Base-by-base conservation (phyloP, 2,329 filamentous ascomycete species). In the Stenocarpella maydis region DNA sequence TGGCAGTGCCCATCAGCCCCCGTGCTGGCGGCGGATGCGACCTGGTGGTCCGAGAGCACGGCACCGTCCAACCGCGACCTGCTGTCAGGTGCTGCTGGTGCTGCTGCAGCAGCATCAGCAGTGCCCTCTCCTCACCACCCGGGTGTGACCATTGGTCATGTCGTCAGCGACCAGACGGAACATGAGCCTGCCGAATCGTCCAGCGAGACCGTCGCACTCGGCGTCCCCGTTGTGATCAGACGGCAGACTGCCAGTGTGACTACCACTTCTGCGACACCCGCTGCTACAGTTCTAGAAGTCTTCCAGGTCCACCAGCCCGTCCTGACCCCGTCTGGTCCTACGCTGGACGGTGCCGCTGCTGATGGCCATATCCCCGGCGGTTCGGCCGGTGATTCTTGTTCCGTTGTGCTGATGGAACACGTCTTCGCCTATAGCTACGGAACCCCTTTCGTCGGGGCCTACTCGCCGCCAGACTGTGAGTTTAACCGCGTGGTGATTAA, bases 401-500 rank as follows among this genome's bases (percentile, higher is more conserved):
- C 86, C 52, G 76, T 88, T 47, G 79, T 86, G n/a, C 79, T 95
- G 67, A 92, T 94, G 87, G 81, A 89, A 3, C 85, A 94, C 79
- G 85, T 86, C 0, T 95, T 95, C 82, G 91, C 83, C 14, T 87
- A 82, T 72, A 94, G 91, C 72, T 95, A 94, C 77, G 90, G 90
- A n/a, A 77, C 84, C 41, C 92, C 92, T 1, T 95, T 90, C 76
- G 84, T 94, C 74, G 91, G 91, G 89, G 81, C 83, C 19, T 94
- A 93, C 76, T 82, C 80, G 1, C 92, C 92, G 15, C 91, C 92
- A 1, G 75, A 80, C 31, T 94, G 91, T 78, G 79, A 85, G 19
- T 96, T 95, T 81, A 91, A 94, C 76, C 86, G 89, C 41, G 90
- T 95, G 19, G 86, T 88, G 28, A 88, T 96, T 78, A 94, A 94